Conservation (phyloP, 2,329 filamentous ascomycete species). For the Camptophora hylomeconis region DNA sequence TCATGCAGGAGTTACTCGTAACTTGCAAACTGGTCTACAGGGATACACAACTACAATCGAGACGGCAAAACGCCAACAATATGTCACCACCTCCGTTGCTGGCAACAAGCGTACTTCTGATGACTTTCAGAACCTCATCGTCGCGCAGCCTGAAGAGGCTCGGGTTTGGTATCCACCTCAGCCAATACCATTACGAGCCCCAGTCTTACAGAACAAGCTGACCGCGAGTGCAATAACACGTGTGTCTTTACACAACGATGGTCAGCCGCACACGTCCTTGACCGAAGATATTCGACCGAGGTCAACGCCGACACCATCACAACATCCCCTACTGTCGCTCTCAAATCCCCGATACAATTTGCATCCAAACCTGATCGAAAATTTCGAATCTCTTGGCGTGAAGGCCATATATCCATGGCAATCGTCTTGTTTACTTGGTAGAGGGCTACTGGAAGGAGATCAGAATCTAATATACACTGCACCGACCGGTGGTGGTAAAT, state of each 20-base stretch:
- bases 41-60: slow-evolving; percentile 35
- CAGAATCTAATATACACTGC: slow-evolving; percentile 68
- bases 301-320: slow-evolving; percentile 22
- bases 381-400: slow-evolving; percentile 55
- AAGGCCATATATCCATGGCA: slow-evolving; percentile 68
- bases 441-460: slow-evolving; percentile 50
- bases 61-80: slow-evolving; percentile 27
- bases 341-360: slow-evolving; percentile 52
- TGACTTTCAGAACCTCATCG: slow-evolving; percentile 11
- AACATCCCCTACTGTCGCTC: slow-evolving; percentile 42
- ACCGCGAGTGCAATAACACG: no score
- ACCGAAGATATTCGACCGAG: background rate
- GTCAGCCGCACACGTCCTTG: background rate
- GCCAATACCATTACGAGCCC: no score
- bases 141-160: no score
- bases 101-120: slow-evolving; percentile 37
- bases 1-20: no score
- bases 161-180: no score
- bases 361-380: slow-evolving; percentile 46
- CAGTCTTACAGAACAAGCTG: no score
- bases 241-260: no score
- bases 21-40: no score
- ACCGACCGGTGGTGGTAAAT: slow-evolving; percentile 63
- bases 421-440: slow-evolving; percentile 56
- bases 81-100: slow-evolving; percentile 28